Percentiles rank a stretch among this genome's conserved stretches.
These are phyloP conservation scores for Selaginella moellendorffii DNA, from an alignment of 75 land plant species.

Conservation along the genomic window DNA sequence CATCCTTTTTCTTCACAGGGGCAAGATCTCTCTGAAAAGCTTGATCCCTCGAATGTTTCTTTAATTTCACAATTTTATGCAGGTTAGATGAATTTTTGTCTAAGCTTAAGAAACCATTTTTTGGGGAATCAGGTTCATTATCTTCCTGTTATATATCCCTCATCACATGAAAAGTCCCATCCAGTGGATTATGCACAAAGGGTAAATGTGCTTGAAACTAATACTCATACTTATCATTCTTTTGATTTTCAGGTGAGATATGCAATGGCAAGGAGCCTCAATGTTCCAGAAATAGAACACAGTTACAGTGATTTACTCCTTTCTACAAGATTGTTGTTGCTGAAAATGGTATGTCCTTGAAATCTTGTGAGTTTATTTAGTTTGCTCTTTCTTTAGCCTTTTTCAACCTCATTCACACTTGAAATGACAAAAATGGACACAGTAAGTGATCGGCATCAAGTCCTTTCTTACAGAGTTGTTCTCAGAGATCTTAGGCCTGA, in stretches of 20 bases:
- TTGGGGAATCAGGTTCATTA: slow-evolving; percentile 74
- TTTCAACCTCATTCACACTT: background rate
- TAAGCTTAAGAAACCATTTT: background rate
- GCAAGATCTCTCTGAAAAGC: slow-evolving; percentile 51
- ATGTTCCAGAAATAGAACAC: slow-evolving; percentile 64
- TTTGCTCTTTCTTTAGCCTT: slow-evolving; percentile 30
- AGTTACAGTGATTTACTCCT: slow-evolving; percentile 68
- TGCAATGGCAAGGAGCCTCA: slow-evolving; percentile 57
- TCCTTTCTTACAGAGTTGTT: slow-evolving; percentile 7
- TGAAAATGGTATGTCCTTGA: slow-evolving; percentile 28
- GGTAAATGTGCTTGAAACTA: no score
- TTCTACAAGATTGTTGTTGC: slow-evolving; percentile 29
- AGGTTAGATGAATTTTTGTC: slow-evolving; percentile 19
- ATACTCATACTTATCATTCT: background rate
- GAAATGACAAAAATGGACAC: background rate
- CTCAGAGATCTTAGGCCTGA: background rate
- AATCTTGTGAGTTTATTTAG: slow-evolving; percentile 26
- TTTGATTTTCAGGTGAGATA: slow-evolving; percentile 42
- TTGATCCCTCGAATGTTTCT: slow-evolving; percentile 79
- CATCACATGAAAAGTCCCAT: slow-evolving; percentile 30
- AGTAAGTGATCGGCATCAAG: background rate
- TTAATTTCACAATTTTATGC: slow-evolving; percentile 82
- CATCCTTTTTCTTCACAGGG: slow-evolving; percentile 37
- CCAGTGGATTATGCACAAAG: slow-evolving; percentile 47
- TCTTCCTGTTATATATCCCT: slow-evolving; percentile 59